phyloP scores from a whole-genome alignment of 1,139 yeast genomes.

The Yamadazyma friedrichii region DNA sequence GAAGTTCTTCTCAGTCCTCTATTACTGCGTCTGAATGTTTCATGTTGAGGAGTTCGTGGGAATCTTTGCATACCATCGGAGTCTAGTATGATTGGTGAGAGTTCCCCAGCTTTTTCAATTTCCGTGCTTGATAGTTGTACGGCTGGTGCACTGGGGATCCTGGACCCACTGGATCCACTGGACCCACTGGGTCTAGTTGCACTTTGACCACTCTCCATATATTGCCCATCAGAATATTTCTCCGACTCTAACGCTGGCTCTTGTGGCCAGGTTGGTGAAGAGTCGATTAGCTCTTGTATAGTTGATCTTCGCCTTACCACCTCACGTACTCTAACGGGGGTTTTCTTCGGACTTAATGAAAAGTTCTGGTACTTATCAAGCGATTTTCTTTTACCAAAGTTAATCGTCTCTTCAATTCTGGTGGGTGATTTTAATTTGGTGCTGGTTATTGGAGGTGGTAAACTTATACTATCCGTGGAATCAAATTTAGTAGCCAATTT shows the following conservation, averaged over 20 bases:
- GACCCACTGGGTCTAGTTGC: neutral
- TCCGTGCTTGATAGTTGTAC: neutral
- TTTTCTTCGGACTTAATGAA: conserved; percentile 32
- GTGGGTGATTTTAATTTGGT: conserved; percentile 13
- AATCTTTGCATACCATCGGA: conserved; percentile 39
- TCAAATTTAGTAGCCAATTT: conserved; percentile 16
- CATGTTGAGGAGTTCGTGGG: conserved; percentile 50
- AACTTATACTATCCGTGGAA: conserved; percentile 24
- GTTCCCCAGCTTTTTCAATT: conserved; percentile 4
- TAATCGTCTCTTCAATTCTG: conserved; percentile 11
- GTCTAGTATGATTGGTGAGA: conserved; percentile 9
- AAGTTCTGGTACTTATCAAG: conserved; percentile 36
- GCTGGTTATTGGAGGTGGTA: conserved; percentile 24
- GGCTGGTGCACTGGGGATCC: neutral
- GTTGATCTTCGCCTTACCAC: conserved; percentile 33
- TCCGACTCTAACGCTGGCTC: conserved; percentile 45
- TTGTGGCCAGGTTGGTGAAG: conserved; percentile 53
- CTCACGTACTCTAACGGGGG: conserved; percentile 15
- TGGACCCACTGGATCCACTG: neutral
- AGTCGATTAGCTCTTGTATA: conserved; percentile 42
- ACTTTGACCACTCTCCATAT: neutral
- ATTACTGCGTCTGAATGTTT: conserved; percentile 7
- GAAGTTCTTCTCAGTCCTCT: conserved; percentile 15
- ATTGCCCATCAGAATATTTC: conserved; percentile 4
- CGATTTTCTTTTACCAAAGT: conserved; percentile 35